Conservation (phyloP, 139 green algal genomes). For the Chlorella sp. region DNA sequence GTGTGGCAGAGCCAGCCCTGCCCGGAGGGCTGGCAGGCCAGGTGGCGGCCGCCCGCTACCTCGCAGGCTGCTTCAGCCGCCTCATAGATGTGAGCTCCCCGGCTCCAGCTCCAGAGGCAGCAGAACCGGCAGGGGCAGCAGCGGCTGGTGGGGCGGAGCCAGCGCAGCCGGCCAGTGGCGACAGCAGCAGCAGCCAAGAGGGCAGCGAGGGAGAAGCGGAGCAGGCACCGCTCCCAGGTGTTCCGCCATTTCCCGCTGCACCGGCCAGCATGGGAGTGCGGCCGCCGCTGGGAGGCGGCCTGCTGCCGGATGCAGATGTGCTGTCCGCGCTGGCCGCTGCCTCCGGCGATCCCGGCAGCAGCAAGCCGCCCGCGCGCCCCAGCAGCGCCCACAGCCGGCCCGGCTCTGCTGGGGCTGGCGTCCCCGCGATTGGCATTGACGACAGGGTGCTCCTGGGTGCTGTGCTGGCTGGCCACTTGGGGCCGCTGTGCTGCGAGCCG, state of each 20-base stretch:
- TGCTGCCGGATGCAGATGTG: not conserved
- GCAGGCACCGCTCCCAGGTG: not conserved
- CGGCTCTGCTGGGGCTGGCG: not conserved
- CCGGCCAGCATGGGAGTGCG: too few relatives aligned
- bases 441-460: constrained; percentile 38
- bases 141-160: not conserved
- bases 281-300: not conserved
- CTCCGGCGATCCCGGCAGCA: not conserved
- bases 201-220: too few relatives aligned
- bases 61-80: constrained; percentile 63
- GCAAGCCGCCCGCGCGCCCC: not conserved
- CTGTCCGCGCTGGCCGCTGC: not conserved
- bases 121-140: not conserved
- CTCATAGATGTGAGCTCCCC: constrained; percentile 47
- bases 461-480: constrained; percentile 22
- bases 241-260: not conserved
- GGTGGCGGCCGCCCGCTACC: constrained; percentile 47
- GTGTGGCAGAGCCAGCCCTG: not conserved
- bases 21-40: not conserved
- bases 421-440: not conserved
- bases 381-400: too few relatives aligned
- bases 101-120: not conserved
- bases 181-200: not conserved
- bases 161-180: not conserved
- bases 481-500: constrained; percentile 14